These are phyloP conservation scores for Dictyostelium capitatum DNA, from an alignment of 78 protist species.

Conservation along the genomic window DNA sequence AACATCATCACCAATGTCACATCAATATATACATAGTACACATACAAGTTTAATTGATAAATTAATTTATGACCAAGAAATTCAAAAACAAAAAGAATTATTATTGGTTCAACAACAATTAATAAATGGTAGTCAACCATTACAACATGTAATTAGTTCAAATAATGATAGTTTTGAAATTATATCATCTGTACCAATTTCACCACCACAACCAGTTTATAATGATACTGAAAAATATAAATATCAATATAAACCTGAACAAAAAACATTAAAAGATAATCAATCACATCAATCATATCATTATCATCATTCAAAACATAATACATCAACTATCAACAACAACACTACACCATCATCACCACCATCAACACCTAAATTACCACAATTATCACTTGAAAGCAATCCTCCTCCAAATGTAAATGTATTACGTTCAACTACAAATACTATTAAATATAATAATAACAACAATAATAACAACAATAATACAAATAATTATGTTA, in stretches of 20 bases:
- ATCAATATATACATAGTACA: too few species aligned
- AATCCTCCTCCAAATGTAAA: too few species aligned
- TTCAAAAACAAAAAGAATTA: not conserved
- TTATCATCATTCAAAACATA: slow-evolving; percentile 5
- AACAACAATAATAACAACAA: not conserved
- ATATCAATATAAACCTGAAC: not conserved
- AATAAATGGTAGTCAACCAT: not conserved
- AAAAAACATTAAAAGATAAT: not conserved
- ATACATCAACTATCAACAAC: not conserved
- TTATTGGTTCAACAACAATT: not conserved
- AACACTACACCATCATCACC: too few species aligned
- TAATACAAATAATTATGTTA: not conserved
- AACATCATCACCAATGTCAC: not conserved
- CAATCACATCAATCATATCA: not conserved
- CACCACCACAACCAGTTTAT: not conserved
- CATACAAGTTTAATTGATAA: not conserved
- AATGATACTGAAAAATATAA: not conserved
- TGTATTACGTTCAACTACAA: not conserved
- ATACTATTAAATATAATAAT: not conserved
- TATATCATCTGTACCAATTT: slow-evolving; percentile 1
- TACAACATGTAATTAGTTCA: not conserved
- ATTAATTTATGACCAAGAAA: not conserved
- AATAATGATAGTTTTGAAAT: not conserved
- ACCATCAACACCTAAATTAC: too few species aligned
- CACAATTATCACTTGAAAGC: too few species aligned